Evolutionary conservation across 768 basidiomycete species (phyloP).

Genomic region (Lactarius indigo): DNA sequence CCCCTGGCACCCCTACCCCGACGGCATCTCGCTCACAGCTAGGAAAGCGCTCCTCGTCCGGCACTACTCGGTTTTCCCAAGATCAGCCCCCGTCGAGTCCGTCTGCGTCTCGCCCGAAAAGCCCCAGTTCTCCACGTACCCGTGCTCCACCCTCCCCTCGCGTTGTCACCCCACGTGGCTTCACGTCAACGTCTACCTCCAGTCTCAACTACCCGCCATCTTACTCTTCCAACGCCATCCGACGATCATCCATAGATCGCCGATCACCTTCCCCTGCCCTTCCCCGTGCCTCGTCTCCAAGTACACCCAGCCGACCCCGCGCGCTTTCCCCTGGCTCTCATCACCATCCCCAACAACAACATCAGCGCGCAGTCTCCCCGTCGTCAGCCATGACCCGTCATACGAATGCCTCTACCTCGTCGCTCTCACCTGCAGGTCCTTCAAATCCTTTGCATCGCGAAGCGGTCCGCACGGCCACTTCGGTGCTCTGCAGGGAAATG

Average conservation of each 20-base stretch:
- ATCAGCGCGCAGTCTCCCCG: slow-evolving; percentile 30
- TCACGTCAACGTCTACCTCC: slow-evolving; percentile 48
- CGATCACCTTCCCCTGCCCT: slow-evolving; percentile 41
- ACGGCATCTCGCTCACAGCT: slow-evolving; percentile 36
- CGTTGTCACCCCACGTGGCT: slow-evolving; percentile 42
- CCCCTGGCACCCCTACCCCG: slow-evolving; percentile 50
- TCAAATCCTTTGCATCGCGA: slow-evolving; percentile 62
- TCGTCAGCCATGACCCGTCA: slow-evolving; percentile 45
- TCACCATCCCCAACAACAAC: background rate
- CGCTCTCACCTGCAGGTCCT: slow-evolving; percentile 39
- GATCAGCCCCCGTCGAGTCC: slow-evolving; percentile 41
- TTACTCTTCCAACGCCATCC: slow-evolving; percentile 31
- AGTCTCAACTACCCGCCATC: slow-evolving; percentile 37
- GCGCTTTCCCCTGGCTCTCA: slow-evolving; percentile 11
- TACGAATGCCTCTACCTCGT: slow-evolving; percentile 57
- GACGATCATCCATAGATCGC: slow-evolving; percentile 31
- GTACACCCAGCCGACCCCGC: slow-evolving; percentile 10
- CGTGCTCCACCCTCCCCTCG: slow-evolving; percentile 35
- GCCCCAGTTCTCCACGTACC: slow-evolving; percentile 7
- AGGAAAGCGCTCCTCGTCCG: slow-evolving; percentile 35
- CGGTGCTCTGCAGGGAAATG: slow-evolving; percentile 64
- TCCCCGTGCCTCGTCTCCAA: slow-evolving; percentile 25
- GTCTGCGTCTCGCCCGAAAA: slow-evolving; percentile 39
- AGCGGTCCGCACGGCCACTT: slow-evolving; percentile 60
- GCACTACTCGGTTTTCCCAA: slow-evolving; percentile 42